A percentile compares a stretch with the other conserved stretches of the same genome.
Conservation (phyloP, 176 grass and related monocot genomes). For the Eleusine indica region DNA sequence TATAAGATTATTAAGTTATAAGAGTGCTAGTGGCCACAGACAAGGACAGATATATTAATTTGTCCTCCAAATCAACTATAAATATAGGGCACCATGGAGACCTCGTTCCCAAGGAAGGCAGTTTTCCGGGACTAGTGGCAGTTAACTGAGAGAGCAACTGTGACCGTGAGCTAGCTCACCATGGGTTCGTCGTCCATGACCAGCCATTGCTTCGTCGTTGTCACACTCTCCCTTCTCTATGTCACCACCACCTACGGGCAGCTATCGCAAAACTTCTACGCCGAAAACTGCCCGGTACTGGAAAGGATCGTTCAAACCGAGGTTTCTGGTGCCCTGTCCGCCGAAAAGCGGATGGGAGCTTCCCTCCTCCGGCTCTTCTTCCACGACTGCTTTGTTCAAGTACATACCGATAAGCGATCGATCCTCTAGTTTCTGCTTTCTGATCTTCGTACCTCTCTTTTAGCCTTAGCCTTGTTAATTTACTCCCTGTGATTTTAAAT, state of each 20-base stretch:
- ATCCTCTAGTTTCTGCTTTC: too few species aligned
- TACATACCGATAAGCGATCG: background rate
- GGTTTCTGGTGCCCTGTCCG: background rate
- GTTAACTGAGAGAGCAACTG: background rate
- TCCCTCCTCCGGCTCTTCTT: slow-evolving; percentile 57
- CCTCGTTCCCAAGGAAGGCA: background rate
- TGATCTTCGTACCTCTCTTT: too few species aligned
- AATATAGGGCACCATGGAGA: background rate
- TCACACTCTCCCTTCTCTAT: slow-evolving; percentile 27
- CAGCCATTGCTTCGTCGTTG: background rate
- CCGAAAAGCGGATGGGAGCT: slow-evolving; percentile 33
- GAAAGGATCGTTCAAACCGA: background rate
- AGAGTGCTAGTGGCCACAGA: too few species aligned
- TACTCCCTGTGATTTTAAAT: too few species aligned
- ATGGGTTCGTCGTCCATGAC: slow-evolving; percentile 26
- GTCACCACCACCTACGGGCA: slow-evolving; percentile 21
- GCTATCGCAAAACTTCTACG: slow-evolving; percentile 37
- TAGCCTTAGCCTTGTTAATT: too few species aligned
- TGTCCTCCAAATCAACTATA: background rate
- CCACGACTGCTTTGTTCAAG: slow-evolving; percentile 61
- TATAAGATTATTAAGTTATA: too few species aligned
- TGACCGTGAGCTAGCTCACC: background rate
- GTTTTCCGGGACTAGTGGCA: background rate
- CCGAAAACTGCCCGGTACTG: slow-evolving; percentile 25
- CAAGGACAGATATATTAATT: too few species aligned